These are phyloP conservation scores for Juncus inflexus DNA, from an alignment of 176 grass and related monocot genomes.

Conservation along the genomic window DNA sequence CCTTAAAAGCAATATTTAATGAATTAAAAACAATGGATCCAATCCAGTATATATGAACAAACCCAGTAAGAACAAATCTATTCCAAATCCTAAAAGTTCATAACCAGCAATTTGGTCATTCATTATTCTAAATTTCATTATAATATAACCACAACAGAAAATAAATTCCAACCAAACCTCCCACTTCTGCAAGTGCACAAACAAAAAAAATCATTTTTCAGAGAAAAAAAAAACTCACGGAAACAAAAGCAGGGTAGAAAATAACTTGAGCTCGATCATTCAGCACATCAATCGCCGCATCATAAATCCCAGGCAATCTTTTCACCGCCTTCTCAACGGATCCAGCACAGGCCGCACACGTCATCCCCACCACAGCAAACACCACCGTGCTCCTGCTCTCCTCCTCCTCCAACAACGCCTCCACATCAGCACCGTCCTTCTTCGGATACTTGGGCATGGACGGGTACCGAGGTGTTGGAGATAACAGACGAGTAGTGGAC, in stretches of 20 bases:
- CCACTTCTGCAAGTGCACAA: no score
- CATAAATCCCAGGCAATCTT: constrained; percentile 76
- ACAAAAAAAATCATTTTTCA: no score
- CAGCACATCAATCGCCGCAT: constrained; percentile 83
- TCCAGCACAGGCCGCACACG: constrained; percentile 74
- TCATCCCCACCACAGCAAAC: constrained; percentile 74
- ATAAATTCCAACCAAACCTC: no score
- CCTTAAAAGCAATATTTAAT: no score
- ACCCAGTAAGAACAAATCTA: no score
- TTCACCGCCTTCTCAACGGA: constrained; percentile 96
- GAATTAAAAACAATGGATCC: no score
- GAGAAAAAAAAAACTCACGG: constrained; percentile 39
- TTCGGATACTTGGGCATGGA: constrained; percentile 63
- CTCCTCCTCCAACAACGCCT: constrained; percentile 32
- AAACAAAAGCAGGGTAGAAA: constrained; percentile 78
- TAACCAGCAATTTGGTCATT: no score
- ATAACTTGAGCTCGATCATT: constrained; percentile 67
- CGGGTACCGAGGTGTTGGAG: constrained; percentile 57
- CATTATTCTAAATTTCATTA: no score
- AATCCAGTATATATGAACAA: no score
- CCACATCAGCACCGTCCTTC: constrained; percentile 32
- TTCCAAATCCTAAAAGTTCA: no score
- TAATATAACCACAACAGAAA: no score
- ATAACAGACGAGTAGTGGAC: constrained; percentile 36
- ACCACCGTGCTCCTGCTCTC: constrained; percentile 44